Evolutionary conservation across 2,329 filamentous ascomycete genomes (phyloP).

Genomic region (Davidsoniella eucalypti): DNA sequence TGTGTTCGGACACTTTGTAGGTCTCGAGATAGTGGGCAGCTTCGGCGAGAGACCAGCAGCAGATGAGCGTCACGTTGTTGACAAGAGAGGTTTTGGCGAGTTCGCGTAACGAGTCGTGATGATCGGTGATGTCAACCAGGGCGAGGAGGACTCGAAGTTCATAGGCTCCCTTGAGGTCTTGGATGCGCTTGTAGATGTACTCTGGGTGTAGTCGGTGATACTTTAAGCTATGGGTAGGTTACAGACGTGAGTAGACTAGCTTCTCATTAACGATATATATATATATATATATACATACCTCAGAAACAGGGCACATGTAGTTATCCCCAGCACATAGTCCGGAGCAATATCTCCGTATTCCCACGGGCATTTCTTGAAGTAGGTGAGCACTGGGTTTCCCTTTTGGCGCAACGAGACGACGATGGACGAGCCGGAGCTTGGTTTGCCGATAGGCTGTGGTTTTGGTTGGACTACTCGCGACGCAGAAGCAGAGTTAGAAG

Average conservation of each 20-base stretch:
- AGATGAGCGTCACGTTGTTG: constrained; percentile 79
- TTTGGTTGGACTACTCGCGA: constrained; percentile 67
- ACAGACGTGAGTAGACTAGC: not conserved
- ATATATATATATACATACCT: constrained; percentile 24
- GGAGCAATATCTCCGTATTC: constrained; percentile 95
- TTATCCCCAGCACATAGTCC: constrained; percentile 76
- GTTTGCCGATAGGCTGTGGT: constrained; percentile 63
- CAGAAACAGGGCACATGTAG: constrained; percentile 82
- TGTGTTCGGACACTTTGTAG: constrained; percentile 88
- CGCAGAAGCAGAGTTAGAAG: constrained; percentile 14
- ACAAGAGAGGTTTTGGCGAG: constrained; percentile 83
- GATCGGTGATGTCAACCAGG: constrained; percentile 90
- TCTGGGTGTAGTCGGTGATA: constrained; percentile 96
- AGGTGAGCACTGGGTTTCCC: constrained; percentile 80
- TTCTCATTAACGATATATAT: not conserved
- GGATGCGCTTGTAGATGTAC: constrained; percentile 91
- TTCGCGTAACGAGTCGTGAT: constrained; percentile 78
- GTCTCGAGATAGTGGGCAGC: constrained; percentile 86
- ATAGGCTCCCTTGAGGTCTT: constrained; percentile 69
- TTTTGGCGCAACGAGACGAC: constrained; percentile 85
- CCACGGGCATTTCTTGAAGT: constrained; percentile 72
- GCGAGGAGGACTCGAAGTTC: constrained; percentile 70
- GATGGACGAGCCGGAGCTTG: constrained; percentile 54
- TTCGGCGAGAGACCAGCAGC: constrained; percentile 90
- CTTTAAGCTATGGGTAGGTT: constrained; percentile 44